These are phyloP conservation scores for Clonostachys chloroleuca DNA, from an alignment of 2,329 filamentous ascomycete genomes.

Conservation along the genomic window DNA sequence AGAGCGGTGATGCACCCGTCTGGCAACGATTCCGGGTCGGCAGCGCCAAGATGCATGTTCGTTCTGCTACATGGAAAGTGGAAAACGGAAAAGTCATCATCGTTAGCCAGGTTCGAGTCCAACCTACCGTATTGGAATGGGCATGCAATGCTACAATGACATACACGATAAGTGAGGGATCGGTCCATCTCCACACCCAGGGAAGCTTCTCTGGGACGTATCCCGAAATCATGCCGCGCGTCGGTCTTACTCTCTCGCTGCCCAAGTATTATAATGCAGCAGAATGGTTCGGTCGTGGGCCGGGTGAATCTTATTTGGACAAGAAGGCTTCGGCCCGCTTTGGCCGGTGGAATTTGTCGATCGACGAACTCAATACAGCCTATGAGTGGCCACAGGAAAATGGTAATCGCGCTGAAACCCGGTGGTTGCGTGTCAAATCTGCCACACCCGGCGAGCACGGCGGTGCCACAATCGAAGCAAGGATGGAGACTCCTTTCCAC, in stretches of 20 bases:
- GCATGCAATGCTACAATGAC: constrained; percentile 40
- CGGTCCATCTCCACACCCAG: constrained; percentile 40
- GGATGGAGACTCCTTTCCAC: constrained; percentile 2
- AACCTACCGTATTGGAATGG: constrained; percentile 60
- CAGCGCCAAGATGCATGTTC: constrained; percentile 37
- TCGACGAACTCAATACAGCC: constrained; percentile 46
- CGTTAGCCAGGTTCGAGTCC: constrained; percentile 47
- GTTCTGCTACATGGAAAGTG: constrained; percentile 31
- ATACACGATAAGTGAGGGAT: constrained; percentile 46
- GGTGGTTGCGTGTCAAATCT: constrained; percentile 43
- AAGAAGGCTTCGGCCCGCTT: constrained; percentile 51
- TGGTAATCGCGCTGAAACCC: constrained; percentile 57
- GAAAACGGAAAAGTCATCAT: constrained; percentile 25
- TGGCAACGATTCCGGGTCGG: constrained; percentile 52
- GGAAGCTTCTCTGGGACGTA: constrained; percentile 35
- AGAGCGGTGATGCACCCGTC: constrained; percentile 17
- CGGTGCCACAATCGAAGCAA: background rate
- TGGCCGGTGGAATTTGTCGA: constrained; percentile 37
- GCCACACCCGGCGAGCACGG: constrained; percentile 4
- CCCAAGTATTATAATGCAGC: constrained; percentile 38
- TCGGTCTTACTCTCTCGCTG: constrained; percentile 55
- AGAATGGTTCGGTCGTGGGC: constrained; percentile 59
- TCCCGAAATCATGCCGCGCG: constrained; percentile 53
- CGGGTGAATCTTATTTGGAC: constrained; percentile 61
- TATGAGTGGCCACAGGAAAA: constrained; percentile 69